Evolutionary conservation across 768 basidiomycete genomes (phyloP), one percentile per base, ranked within the genome.

Genomic region (Aureoboletus auriporus): DNA sequence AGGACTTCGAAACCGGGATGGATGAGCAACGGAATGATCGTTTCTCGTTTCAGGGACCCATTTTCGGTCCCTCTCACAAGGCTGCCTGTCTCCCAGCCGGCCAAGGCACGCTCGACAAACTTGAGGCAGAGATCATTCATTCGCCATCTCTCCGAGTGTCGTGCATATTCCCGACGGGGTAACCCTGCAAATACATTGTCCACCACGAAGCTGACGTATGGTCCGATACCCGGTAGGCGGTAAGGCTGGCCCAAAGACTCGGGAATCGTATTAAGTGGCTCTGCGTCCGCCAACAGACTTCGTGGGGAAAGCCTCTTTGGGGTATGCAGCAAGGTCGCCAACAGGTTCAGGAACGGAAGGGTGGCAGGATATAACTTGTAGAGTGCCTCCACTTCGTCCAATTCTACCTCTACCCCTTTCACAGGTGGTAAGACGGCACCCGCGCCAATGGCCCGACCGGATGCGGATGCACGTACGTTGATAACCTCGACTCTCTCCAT

Each of bases 1-100:
- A 93, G 80, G 47, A 96, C 71, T 47, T 93, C 88, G 62, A 89
- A 92, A 0, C 93, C 95, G 3, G 95, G 93, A 60, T 96, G 92
- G 2, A 79, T 61, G 9, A 86, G 73, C 28, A 82, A 72, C 16
- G 78, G 76, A 17, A 79, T 56, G 13, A 91, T 65, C 0, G 66
- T 60, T 27, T 87, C 85, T 31, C 69, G 66, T 49, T 74, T 83
- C 23, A 75, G 62, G 14, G 72, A 59, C 6, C 69, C 65, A n/a
- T 79, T 79, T 47, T 87, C 83, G 2, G 71, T 70, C 39, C 72
- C 68, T 8, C 77, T 71, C 20, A 90, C 73, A 14, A 96, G 70
- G 3, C 78, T 77, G 57, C 89, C 86, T 41, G 95, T 71, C 59
- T 92, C 84, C 66, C 88, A 93, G 57, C 83, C 83, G 0, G 86